These are phyloP conservation scores for Lentinula guzmanii DNA, from an alignment of 768 basidiomycete genomes.

Conservation along the genomic window DNA sequence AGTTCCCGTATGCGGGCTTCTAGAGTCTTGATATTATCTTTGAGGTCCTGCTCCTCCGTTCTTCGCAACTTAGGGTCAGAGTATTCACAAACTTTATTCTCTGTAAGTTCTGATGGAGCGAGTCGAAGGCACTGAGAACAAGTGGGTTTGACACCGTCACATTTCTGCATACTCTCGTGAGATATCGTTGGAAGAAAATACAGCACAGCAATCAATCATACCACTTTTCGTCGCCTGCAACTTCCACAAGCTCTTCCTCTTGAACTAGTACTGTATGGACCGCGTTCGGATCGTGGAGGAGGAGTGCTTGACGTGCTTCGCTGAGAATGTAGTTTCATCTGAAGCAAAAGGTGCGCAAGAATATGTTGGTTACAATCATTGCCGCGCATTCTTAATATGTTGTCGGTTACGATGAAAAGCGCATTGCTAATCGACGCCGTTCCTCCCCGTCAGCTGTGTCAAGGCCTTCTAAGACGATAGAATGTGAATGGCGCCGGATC, in stretches of 20 bases:
- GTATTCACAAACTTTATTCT: slow-evolving; percentile 28
- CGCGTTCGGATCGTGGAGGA: not conserved
- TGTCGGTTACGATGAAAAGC: not conserved
- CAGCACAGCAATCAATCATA: not conserved
- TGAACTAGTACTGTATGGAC: not conserved
- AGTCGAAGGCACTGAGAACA: slow-evolving; percentile 33
- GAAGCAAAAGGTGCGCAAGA: not conserved
- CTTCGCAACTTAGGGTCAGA: slow-evolving; percentile 25
- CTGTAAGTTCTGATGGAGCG: slow-evolving; percentile 21
- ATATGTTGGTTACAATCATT: not conserved
- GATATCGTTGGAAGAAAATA: not conserved
- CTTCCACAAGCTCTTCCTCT: not conserved
- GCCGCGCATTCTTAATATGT: not conserved
- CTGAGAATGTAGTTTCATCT: not conserved
- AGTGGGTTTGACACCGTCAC: slow-evolving; percentile 32
- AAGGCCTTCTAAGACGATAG: not conserved
- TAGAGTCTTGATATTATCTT: slow-evolving; percentile 31
- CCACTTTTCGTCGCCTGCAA: slow-evolving; percentile 5
- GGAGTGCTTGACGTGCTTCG: not conserved
- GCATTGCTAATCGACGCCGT: not conserved
- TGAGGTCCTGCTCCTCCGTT: slow-evolving; percentile 29
- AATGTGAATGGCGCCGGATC: not conserved
- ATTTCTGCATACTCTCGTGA: slow-evolving; percentile 22
- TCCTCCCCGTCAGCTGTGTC: not conserved
- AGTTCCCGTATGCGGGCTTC: slow-evolving; percentile 30